Evolutionary conservation across 2,329 filamentous ascomycete species (phyloP).

Genomic region (Didymella pinodella): DNA sequence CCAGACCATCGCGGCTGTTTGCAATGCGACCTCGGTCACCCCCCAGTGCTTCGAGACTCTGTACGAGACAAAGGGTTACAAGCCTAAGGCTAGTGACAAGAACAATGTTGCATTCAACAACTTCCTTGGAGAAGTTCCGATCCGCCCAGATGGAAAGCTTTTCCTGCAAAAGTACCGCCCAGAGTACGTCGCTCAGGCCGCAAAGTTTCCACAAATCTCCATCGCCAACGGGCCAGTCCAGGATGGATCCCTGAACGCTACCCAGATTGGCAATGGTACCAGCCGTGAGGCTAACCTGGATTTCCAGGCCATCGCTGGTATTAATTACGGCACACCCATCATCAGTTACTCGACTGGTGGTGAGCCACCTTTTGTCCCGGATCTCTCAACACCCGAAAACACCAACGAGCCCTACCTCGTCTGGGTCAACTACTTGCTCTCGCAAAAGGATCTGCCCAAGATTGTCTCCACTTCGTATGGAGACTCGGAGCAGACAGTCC

Average conservation of each 20-base stretch:
- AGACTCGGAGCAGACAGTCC: slow-evolving; percentile 71
- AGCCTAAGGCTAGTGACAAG: slow-evolving; percentile 52
- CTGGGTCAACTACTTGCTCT: slow-evolving; percentile 67
- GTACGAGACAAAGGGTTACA: slow-evolving; percentile 64
- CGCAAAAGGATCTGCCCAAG: slow-evolving; percentile 65
- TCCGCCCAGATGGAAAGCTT: slow-evolving; percentile 63
- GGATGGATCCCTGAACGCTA: slow-evolving; percentile 51
- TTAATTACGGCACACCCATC: slow-evolving; percentile 63
- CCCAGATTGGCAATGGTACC: slow-evolving; percentile 43
- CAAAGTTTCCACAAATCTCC: slow-evolving; percentile 64
- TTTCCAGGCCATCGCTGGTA: slow-evolving; percentile 65
- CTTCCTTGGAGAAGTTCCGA: slow-evolving; percentile 59
- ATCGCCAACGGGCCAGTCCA: slow-evolving; percentile 65
- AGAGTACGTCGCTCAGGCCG: slow-evolving; percentile 55
- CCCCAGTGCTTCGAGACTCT: slow-evolving; percentile 63
- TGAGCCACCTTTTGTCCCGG: slow-evolving; percentile 60
- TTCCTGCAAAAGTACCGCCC: slow-evolving; percentile 66
- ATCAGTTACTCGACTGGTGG: slow-evolving; percentile 69
- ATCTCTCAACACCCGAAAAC: slow-evolving; percentile 57
- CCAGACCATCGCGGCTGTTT: slow-evolving; percentile 52
- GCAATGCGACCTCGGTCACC: slow-evolving; percentile 62
- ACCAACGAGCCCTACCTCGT: slow-evolving; percentile 74
- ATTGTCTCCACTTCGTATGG: slow-evolving; percentile 72
- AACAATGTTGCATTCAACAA: slow-evolving; percentile 60
- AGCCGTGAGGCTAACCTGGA: slow-evolving; percentile 70